Conservation (phyloP, 2,329 filamentous ascomycete species). For the Beauveria asiatica region DNA sequence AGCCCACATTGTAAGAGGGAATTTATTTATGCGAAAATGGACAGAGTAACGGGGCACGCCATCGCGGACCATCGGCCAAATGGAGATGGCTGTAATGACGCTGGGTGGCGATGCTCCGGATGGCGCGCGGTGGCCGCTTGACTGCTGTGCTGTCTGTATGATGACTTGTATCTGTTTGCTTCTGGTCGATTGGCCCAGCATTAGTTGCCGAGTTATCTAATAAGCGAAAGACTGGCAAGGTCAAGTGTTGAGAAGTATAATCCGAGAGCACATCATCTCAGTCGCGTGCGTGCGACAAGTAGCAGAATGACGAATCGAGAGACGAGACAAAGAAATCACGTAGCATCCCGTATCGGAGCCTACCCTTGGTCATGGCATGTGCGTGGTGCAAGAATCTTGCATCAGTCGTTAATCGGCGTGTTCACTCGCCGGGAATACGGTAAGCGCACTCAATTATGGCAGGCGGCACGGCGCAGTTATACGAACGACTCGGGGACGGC, state of each 20-base stretch:
- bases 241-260: background rate
- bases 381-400: too few species aligned
- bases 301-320: background rate
- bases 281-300: background rate
- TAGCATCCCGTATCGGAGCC: background rate
- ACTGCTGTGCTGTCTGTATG: background rate
- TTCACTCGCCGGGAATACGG: too few species aligned
- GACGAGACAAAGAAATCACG: background rate
- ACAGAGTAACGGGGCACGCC: background rate
- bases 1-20: background rate
- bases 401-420: too few species aligned
- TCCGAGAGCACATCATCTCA: background rate
- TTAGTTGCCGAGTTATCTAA: background rate
- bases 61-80: constrained; percentile 6
- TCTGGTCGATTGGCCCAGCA: background rate
- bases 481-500: background rate
- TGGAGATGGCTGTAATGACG: background rate
- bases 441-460: too few species aligned
- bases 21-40: background rate
- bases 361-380: background rate
- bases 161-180: background rate
- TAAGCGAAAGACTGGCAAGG: background rate
- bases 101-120: constrained; percentile 1
- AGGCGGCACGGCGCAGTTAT: background rate
- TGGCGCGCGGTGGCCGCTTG: background rate